phyloP scores from a whole-genome alignment of 2,329 filamentous ascomycete genomes.

The Penicillium sp. region DNA sequence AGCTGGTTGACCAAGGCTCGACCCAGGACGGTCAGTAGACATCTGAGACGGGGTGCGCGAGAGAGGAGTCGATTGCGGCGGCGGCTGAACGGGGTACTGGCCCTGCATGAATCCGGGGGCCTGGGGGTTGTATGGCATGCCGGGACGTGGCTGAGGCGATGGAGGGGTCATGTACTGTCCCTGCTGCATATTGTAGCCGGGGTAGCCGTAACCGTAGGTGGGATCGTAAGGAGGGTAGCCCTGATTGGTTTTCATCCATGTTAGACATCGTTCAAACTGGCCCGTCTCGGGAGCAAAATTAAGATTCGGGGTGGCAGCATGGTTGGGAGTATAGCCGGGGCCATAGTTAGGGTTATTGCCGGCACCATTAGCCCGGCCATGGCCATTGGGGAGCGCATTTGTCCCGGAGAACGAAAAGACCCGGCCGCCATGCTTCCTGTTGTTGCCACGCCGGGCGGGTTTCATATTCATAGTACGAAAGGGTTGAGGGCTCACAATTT shows the following conservation, averaged over 20 bases:
- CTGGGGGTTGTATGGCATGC: slow-evolving; percentile 49
- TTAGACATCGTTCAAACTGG: slow-evolving; percentile 71
- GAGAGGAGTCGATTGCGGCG: slow-evolving; percentile 63
- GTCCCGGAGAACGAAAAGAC: background rate
- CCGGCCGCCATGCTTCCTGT: slow-evolving; percentile 11
- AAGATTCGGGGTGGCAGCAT: slow-evolving; percentile 1
- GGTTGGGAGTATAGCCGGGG: background rate
- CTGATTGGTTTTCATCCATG: slow-evolving; percentile 57
- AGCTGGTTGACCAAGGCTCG: slow-evolving; percentile 56
- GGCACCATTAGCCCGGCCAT: background rate
- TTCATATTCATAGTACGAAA: slow-evolving; percentile 27
- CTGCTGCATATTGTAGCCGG: slow-evolving; percentile 39
- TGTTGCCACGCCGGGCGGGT: slow-evolving; percentile 29
- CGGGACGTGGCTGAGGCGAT: slow-evolving; percentile 46
- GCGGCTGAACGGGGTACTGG: slow-evolving; percentile 48
- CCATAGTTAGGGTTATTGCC: background rate
- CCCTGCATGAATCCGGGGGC: slow-evolving; percentile 46
- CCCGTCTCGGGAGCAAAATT: slow-evolving; percentile 66
- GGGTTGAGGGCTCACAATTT: slow-evolving; percentile 56
- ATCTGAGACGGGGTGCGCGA: slow-evolving; percentile 78
- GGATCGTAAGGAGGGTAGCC: slow-evolving; percentile 52
- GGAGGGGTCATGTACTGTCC: slow-evolving; percentile 42
- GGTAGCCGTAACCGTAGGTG: slow-evolving; percentile 42
- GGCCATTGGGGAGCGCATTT: background rate
- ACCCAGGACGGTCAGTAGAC: slow-evolving; percentile 62